Conservation (phyloP, 2,329 filamentous ascomycete species). For the Ceratocystis eucalypticola region DNA sequence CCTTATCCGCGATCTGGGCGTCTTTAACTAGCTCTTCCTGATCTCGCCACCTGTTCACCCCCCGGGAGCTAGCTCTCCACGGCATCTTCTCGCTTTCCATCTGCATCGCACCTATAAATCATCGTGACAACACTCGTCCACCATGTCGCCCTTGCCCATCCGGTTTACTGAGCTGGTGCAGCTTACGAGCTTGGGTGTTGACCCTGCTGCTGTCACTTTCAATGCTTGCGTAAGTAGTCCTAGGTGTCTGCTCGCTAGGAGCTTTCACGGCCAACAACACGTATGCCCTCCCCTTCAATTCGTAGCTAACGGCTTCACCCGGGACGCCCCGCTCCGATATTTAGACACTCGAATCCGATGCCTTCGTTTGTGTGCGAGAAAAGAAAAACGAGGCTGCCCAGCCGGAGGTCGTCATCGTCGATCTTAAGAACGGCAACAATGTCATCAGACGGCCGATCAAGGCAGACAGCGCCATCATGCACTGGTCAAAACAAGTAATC, state of each 20-base stretch:
- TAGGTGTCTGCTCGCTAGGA: background rate
- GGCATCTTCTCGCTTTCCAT: conserved; percentile 1
- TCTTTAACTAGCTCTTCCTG: conserved; percentile 16
- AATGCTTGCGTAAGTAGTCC: conserved; percentile 56
- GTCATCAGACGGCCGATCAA: conserved; percentile 91
- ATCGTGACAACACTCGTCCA: background rate
- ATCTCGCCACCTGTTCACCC: conserved; percentile 16
- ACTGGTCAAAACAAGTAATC: conserved; percentile 92
- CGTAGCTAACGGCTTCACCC: conserved; percentile 5
- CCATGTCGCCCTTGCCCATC: conserved; percentile 65
- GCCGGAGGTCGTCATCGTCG: conserved; percentile 91
- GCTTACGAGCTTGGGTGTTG: conserved; percentile 37
- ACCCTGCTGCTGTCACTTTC: conserved; percentile 52
- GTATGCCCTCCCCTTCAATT: background rate
- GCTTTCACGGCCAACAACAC: background rate
- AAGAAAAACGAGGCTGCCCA: conserved; percentile 73
- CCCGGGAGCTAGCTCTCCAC: conserved; percentile 19
- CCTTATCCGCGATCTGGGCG: conserved; percentile 8
- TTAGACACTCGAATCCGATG: conserved; percentile 94
- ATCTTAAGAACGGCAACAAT: conserved; percentile 96
- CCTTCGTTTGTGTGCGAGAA: conserved; percentile 91
- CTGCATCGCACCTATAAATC: background rate
- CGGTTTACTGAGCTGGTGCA: conserved; percentile 87
- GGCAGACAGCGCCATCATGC: conserved; percentile 99
- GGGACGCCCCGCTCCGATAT: background rate